phyloP scores from a whole-genome alignment of 768 basidiomycete species.

The Serendipita indica region DNA sequence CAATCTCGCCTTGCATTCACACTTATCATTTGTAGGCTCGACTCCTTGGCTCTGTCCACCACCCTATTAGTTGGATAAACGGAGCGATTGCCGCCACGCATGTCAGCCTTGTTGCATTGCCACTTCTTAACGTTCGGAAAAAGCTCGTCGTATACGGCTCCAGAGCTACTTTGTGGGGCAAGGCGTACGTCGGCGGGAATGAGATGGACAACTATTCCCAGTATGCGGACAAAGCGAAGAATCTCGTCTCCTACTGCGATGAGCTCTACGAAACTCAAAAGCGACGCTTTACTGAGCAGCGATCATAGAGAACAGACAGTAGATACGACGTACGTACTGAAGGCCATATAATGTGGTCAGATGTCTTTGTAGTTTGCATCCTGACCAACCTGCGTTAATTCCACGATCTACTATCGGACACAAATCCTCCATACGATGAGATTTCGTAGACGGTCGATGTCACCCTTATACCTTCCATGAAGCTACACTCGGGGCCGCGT shows the following conservation, averaged over 20 bases:
- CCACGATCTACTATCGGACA: too few relatives aligned
- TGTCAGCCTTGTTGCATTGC: conserved; percentile 43
- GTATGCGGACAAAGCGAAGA: conserved; percentile 31
- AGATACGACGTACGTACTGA: too few relatives aligned
- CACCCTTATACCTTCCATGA: too few relatives aligned
- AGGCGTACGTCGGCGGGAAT: conserved; percentile 33
- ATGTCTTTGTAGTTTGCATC: too few relatives aligned
- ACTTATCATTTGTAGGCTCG: conserved; percentile 37
- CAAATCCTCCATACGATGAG: too few relatives aligned
- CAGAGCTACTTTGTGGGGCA: conserved; percentile 42
- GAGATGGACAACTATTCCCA: conserved; percentile 39
- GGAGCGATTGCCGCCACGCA: conserved; percentile 55
- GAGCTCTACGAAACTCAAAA: conserved; percentile 26
- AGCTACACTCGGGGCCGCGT: too few relatives aligned
- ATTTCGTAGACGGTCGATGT: too few relatives aligned
- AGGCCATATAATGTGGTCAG: too few relatives aligned
- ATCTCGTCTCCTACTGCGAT: conserved; percentile 43
- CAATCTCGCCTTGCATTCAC: neutral
- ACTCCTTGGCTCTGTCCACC: conserved; percentile 48
- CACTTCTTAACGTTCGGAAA: conserved; percentile 25
- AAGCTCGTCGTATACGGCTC: conserved; percentile 25
- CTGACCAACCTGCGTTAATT: too few relatives aligned
- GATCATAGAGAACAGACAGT: too few relatives aligned
- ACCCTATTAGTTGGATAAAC: conserved; percentile 45
- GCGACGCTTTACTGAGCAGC: too few relatives aligned